A percentile compares a stretch with the other conserved stretches of the same genome.
Conservation (phyloP, 2,329 filamentous ascomycete genomes). For the Epicoccum nigrum region DNA sequence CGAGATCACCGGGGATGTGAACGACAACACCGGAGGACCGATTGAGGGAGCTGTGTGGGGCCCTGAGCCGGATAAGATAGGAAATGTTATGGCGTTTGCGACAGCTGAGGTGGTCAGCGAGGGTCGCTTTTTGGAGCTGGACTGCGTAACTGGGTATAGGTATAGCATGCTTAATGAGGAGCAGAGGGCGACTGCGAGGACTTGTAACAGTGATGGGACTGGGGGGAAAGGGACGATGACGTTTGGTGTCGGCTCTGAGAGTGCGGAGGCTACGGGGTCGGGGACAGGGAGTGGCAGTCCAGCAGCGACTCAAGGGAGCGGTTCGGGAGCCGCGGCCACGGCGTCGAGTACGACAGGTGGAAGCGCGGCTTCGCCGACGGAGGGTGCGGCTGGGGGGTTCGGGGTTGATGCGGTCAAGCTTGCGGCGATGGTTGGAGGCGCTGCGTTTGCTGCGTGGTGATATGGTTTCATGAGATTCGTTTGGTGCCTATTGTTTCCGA, state of each 20-base stretch:
- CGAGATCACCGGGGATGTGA: neutral
- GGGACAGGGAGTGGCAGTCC: too few species aligned
- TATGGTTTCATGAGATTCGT: too few species aligned
- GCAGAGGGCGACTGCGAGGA: neutral
- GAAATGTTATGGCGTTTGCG: slow-evolving; percentile 8
- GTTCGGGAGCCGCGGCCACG: neutral
- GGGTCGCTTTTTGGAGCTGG: slow-evolving; percentile 1
- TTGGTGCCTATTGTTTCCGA: too few species aligned
- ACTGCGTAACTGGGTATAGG: neutral
- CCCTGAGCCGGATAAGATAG: neutral
- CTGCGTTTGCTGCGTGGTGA: slow-evolving; percentile 6
- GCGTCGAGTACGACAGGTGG: slow-evolving; percentile 5
- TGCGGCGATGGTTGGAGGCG: slow-evolving; percentile 6
- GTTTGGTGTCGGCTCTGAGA: neutral
- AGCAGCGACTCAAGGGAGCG: slow-evolving; percentile 5
- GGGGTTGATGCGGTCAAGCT: slow-evolving; percentile 4
- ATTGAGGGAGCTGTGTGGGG: neutral
- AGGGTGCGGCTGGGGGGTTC: neutral
- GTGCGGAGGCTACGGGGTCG: neutral
- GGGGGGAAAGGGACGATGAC: neutral
- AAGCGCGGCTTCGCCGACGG: neutral
- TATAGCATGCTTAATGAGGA: too few species aligned
- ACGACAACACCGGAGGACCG: slow-evolving; percentile 6
- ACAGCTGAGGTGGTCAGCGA: slow-evolving; percentile 1
- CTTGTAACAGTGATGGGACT: neutral